Evolutionary conservation across 2,329 filamentous ascomycete species (phyloP).

Genomic region (Colletotrichum tropicale): DNA sequence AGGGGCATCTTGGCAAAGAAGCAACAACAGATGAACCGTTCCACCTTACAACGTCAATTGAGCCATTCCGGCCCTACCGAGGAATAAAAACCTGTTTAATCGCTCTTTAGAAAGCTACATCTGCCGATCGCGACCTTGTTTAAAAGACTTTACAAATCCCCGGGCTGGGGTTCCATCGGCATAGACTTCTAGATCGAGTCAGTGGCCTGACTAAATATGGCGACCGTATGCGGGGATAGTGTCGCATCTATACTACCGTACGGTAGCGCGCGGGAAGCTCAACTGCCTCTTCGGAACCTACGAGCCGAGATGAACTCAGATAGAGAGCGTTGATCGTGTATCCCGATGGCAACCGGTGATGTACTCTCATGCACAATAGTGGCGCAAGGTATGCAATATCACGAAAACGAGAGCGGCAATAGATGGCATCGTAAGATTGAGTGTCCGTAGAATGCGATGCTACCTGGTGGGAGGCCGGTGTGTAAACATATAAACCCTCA

Average conservation of each 20-base stretch:
- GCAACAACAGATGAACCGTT: background rate
- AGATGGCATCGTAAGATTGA: background rate
- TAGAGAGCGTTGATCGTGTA: background rate
- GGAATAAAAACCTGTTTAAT: background rate
- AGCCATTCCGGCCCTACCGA: background rate
- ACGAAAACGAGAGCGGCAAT: background rate
- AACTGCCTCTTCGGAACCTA: background rate
- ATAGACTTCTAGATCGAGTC: background rate
- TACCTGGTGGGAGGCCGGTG: background rate
- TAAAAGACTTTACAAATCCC: background rate
- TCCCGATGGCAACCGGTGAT: background rate
- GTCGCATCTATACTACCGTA: background rate
- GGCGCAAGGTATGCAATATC: background rate
- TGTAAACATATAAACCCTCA: background rate
- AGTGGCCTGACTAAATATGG: background rate
- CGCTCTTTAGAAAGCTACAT: background rate
- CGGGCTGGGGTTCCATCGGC: background rate
- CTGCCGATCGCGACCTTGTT: background rate
- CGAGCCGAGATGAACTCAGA: background rate
- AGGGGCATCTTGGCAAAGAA: background rate
- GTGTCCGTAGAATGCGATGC: background rate
- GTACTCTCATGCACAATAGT: background rate
- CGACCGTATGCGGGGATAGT: background rate
- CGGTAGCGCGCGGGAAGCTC: background rate
- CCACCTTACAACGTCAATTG: background rate